Evolutionary conservation across 192 early-diverging fungal species (phyloP), one percentile per base, ranked within the genome.

Genomic region (Backusella liffmaniae): DNA sequence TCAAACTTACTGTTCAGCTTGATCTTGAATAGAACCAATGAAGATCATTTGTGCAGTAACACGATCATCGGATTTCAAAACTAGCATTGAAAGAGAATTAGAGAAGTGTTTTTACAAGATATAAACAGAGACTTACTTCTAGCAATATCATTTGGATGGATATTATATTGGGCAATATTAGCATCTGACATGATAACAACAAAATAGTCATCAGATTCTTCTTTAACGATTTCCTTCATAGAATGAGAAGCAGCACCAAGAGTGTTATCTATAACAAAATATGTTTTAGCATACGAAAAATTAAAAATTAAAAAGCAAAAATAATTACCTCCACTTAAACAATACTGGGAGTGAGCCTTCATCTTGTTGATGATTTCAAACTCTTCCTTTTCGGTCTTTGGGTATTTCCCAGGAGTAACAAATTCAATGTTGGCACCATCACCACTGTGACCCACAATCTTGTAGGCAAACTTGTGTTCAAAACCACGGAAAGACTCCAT

Each of bases 171-270:
- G 10, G 82, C 79, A 73, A 95, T 87, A 77, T 95, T 95, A 13
- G 94, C 94, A 82, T 95, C 94, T 21, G 91, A 93, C 29, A 95
- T 73, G 12, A 95, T 88, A 16, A 93, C 84, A 9, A 91, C 91
- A 81, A 94, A 92, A 75, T 94, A 91, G 74, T 94, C 93, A 78
- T 95, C 94, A 4, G 89, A 91, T 53, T 91, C 90, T 30, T 93
- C 90, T 73, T 90, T 88, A 9, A 84, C 84, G 69, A 95, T 88
- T 71, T 92, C 89, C 51, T 90, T 86, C 68, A 93, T 86, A 2
- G 91, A 91, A 65, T 87, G 75, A 73, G 86, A 81, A 1, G 89
- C 86, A 10, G 94, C 92, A 30, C 85, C 83, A 15, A 95, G 76
- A 4, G 94, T 95, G 74, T 92, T 94, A 69, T 95, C 94, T 86